A percentile compares a stretch with the other conserved stretches of the same genome.
phyloP scores from a whole-genome alignment of 1,284 basidiomycete species.

The Rhodotorula mucilaginosa region DNA sequence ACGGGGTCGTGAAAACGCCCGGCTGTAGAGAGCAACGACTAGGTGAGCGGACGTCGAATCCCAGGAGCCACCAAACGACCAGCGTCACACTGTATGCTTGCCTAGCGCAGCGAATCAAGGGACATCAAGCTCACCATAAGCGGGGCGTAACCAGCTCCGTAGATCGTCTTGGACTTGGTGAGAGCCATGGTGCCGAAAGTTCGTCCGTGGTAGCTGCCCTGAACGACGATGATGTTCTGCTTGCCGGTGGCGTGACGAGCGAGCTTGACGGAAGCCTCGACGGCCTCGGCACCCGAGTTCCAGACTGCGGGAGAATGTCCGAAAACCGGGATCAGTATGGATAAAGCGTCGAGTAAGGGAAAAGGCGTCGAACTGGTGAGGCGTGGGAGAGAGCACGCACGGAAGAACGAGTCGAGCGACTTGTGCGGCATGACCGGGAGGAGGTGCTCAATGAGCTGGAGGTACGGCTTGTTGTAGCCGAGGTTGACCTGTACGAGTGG shows the following conservation, averaged over 20 bases:
- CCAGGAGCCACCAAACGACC: not conserved
- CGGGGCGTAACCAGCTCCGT: constrained; percentile 72
- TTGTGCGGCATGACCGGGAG: constrained; percentile 71
- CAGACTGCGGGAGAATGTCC: not conserved
- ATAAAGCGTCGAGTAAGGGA: too few species aligned
- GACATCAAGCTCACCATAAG: constrained; percentile 63
- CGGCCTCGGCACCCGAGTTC: constrained; percentile 88
- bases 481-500: constrained; percentile 63
- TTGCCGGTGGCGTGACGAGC: constrained; percentile 70
- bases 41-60: not conserved
- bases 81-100: not conserved
- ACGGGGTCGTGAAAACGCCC: constrained; percentile 76
- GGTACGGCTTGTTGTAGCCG: constrained; percentile 70
- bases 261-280: constrained; percentile 75
- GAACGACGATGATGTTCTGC: constrained; percentile 87
- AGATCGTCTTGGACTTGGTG: constrained; percentile 86
- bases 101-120: not conserved
- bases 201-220: constrained; percentile 82
- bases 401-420: constrained; percentile 77
- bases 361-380: too few species aligned
- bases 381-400: constrained; percentile 16
- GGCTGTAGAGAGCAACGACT: constrained; percentile 56
- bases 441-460: constrained; percentile 70
- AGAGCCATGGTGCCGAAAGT: constrained; percentile 73
- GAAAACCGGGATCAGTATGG: not conserved